Evolutionary conservation across 23 red algal genomes (phyloP), one percentile per base, ranked within the genome.

Genomic region (Agarophyton chilense): DNA sequence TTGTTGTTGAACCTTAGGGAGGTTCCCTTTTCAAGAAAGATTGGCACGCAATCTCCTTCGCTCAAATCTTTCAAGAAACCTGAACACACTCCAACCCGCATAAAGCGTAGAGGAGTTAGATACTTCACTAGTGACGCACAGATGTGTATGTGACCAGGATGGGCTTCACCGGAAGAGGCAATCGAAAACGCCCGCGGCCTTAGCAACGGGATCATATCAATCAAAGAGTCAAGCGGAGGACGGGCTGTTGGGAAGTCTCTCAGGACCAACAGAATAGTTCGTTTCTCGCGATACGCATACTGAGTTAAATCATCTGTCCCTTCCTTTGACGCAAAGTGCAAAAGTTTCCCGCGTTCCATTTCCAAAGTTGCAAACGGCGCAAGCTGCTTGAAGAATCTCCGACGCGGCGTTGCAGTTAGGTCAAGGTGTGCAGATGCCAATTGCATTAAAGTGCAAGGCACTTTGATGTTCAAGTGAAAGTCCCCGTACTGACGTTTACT

Each of bases 181-280:
- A 98, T 81, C 2, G 95, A 98, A 68, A 94, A 98, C 12, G 95
- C 85, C 52, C 95, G 91, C 34, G 95, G 68, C 25, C 89, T 75
- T 2, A 98, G 33, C 4, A 78, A 76, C 18, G 95, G 95, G 28
- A 98, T 81, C 66, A 98, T 81, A 52, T 87, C 79, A 71, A 98
- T 63, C 46, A 98, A 52, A 26, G 66, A 72, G 18, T 75, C 80
- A 14, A 98, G 51, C 12, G 84, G 84, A 17, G 95, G 95, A 40
- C 95, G 90, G 10, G 82, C 83, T 25, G 87, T 89, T 21, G 95
- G 95, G 78, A 98, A 98, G 64, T 98, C 95, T 13, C 95, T 86
- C 46, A 98, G 43, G 7, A 90, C 91, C 72, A 94, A 81, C 28
- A 94, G 81, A 41, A 94, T 44, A 33, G 84, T 98, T 43, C 92